Evolutionary conservation across 495 filamentous ascomycete species (phyloP), one percentile per base, ranked within the genome.

Genomic region (Podospora bellae-mahoneyi): DNA sequence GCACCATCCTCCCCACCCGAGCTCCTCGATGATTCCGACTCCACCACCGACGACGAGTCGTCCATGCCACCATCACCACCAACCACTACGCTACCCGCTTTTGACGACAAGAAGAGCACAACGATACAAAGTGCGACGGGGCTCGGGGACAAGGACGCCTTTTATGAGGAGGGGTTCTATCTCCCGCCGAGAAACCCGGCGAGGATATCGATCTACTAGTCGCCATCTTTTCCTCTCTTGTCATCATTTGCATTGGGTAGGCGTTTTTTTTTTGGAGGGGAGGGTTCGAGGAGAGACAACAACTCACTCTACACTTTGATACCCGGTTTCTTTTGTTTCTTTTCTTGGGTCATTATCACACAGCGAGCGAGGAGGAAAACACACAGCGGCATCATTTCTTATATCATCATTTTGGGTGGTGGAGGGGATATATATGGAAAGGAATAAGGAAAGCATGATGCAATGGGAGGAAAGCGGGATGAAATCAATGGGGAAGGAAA

Each of bases 21-120:
- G 79, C 87, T 97, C 71, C 84, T 91, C 34, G 83, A 85, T 74
- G 85, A 91, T 72, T 87, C 86, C 66, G 87, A 86, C 54, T 89
- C 91, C 71, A 91, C 90, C 0, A 84, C 84, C 62, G 86, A 88
- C 68, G 87, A 88, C 75, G 86, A 88, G 72, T 83, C 87, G 72
- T 83, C 87, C 32, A 91, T 92, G 84, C 93, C 94, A 39, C 88
- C 91, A n/a, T 96, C 94, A 64, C 94, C 94, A 60, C 90, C 90
- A 4, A 83, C 87, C 2, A 78, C 89, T 66, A 68, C 80, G 44
- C 81, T 93, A 64, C 85, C 90, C 69, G 81, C 88, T 53, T 92
- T 94, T 75, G 83, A 89, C 54, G 86, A 90, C 71, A 91, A 94
- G 82, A 78, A 87, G 78, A 74, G 62, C 44, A 64, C 71, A 60